Percentiles rank a stretch among this genome's conserved stretches.
Conservation (phyloP, 345 rosid species). For the Salix exigua region DNA sequence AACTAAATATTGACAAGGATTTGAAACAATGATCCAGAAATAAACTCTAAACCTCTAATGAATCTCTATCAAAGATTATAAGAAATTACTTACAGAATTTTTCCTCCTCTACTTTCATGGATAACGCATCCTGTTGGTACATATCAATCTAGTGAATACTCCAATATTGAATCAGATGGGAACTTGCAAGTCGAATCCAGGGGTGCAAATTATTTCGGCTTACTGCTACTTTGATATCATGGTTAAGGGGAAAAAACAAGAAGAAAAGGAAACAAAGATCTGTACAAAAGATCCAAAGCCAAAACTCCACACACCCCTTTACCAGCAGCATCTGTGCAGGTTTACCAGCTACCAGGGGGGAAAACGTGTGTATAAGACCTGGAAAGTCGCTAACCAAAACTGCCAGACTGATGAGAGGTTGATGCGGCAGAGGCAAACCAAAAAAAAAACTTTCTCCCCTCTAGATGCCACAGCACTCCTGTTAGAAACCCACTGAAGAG, state of each 20-base stretch:
- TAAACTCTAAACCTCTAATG: slow-evolving; percentile 12
- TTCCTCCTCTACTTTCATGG: slow-evolving; percentile 26
- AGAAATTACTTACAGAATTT: slow-evolving; percentile 51
- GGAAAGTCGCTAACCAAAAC: slow-evolving; percentile 11
- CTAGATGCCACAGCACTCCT: slow-evolving; percentile 6
- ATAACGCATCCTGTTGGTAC: slow-evolving; percentile 25
- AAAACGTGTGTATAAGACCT: slow-evolving; percentile 13
- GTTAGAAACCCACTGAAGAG: slow-evolving; percentile 7
- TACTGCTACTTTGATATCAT: slow-evolving; percentile 31
- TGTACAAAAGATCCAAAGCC: slow-evolving; percentile 45
- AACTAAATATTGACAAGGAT: background rate
- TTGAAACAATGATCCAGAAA: slow-evolving; percentile 1
- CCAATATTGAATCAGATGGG: slow-evolving; percentile 20
- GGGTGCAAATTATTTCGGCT: slow-evolving; percentile 39
- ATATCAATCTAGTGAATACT: slow-evolving; percentile 38
- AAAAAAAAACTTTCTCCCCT: slow-evolving; percentile 12
- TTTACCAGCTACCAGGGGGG: slow-evolving; percentile 27
- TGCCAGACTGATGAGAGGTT: slow-evolving; percentile 12
- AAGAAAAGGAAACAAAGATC: slow-evolving; percentile 14
- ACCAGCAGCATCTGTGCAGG: slow-evolving; percentile 25
- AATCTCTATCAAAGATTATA: slow-evolving; percentile 32
- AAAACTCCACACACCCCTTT: slow-evolving; percentile 40
- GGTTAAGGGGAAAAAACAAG: slow-evolving; percentile 12
- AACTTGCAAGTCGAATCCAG: slow-evolving; percentile 20
- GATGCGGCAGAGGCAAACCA: slow-evolving; percentile 17